A percentile compares a stretch with the other conserved stretches of the same genome.
Evolutionary conservation across 805 yeast genomes (phyloP).

Genomic region (Starmerella bacillaris): DNA sequence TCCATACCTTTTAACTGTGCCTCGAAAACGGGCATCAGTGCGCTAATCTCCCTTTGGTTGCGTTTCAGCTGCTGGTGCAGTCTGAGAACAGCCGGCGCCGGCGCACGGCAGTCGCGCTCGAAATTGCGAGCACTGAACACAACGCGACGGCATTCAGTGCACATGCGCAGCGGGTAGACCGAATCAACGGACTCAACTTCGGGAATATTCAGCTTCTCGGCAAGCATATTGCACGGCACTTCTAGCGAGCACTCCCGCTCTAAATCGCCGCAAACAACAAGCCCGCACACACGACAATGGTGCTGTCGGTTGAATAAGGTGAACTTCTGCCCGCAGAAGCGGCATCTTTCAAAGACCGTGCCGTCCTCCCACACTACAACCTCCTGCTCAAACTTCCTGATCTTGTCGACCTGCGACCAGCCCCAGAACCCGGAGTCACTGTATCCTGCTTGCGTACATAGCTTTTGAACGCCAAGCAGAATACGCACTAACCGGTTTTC

Average conservation of each 20-base stretch:
- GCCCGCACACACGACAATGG: slow-evolving; percentile 83
- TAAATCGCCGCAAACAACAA: slow-evolving; percentile 54
- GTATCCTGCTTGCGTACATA: slow-evolving; percentile 6
- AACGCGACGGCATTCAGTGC: slow-evolving; percentile 47
- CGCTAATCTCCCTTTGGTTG: slow-evolving; percentile 25
- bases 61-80: slow-evolving; percentile 29
- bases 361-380: slow-evolving; percentile 54
- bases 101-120: slow-evolving; percentile 23
- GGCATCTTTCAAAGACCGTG: slow-evolving; percentile 33
- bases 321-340: slow-evolving; percentile 44
- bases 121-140: slow-evolving; percentile 41
- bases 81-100: slow-evolving; percentile 25
- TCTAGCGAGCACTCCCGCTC: slow-evolving; percentile 52
- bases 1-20: slow-evolving; percentile 23
- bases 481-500: slow-evolving; percentile 36
- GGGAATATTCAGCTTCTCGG: slow-evolving; percentile 17
- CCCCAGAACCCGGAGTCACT: slow-evolving; percentile 19
- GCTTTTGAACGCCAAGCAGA: slow-evolving; percentile 15
- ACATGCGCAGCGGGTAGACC: slow-evolving; percentile 33
- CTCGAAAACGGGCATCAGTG: slow-evolving; percentile 30
- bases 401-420: slow-evolving; percentile 17
- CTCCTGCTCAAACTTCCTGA: slow-evolving; percentile 28
- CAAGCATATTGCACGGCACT: slow-evolving; percentile 33
- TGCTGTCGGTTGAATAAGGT: slow-evolving; percentile 50
- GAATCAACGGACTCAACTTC: slow-evolving; percentile 4